phyloP scores from a whole-genome alignment of 495 filamentous ascomycete genomes.

The Talaromyces thailandensis region DNA sequence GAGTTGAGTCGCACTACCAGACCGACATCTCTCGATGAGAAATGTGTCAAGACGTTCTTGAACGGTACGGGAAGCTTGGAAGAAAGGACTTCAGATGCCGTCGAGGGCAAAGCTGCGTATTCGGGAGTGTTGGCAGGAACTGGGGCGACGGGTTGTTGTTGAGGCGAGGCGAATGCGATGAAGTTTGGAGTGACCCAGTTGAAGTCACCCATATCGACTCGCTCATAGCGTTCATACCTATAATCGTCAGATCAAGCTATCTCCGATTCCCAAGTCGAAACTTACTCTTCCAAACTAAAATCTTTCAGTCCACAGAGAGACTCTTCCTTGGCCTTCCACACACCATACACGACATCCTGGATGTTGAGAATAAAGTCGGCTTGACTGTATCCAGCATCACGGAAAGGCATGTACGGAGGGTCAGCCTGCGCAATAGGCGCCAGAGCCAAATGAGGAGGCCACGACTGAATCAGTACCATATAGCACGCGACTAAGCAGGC shows the following conservation, averaged over 20 bases:
- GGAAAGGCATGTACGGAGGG: slow-evolving; percentile 96
- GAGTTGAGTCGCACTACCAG: slow-evolving; percentile 94
- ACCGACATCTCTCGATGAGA: slow-evolving; percentile 75
- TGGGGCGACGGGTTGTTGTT: slow-evolving; percentile 63
- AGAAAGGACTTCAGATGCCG: slow-evolving; percentile 52
- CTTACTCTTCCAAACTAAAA: slow-evolving; percentile 89
- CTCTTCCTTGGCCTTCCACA: slow-evolving; percentile 98
- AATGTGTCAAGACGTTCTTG: slow-evolving; percentile 91
- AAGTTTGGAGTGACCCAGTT: slow-evolving; percentile 97
- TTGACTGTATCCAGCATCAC: slow-evolving; percentile 97
- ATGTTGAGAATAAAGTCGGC: slow-evolving; percentile 91
- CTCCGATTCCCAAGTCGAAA: slow-evolving; percentile 2
- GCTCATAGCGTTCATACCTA: slow-evolving; percentile 85
- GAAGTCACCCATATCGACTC: slow-evolving; percentile 98
- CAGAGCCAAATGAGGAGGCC: slow-evolving; percentile 97
- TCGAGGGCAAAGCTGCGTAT: slow-evolving; percentile 63
- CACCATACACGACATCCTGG: slow-evolving; percentile 95
- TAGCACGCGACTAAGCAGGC: slow-evolving; percentile 94
- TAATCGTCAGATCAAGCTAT: slow-evolving; percentile 13
- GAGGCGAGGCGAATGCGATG: slow-evolving; percentile 92
- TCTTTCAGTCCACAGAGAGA: slow-evolving; percentile 76
- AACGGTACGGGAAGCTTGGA: slow-evolving; percentile 68
- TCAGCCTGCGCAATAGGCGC: slow-evolving; percentile 94
- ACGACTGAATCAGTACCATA: slow-evolving; percentile 96
- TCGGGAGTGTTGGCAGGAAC: slow-evolving; percentile 61